Evolutionary conservation across 148 eudicot species (phyloP).

Genomic region (Camellia lanceoleosa): DNA sequence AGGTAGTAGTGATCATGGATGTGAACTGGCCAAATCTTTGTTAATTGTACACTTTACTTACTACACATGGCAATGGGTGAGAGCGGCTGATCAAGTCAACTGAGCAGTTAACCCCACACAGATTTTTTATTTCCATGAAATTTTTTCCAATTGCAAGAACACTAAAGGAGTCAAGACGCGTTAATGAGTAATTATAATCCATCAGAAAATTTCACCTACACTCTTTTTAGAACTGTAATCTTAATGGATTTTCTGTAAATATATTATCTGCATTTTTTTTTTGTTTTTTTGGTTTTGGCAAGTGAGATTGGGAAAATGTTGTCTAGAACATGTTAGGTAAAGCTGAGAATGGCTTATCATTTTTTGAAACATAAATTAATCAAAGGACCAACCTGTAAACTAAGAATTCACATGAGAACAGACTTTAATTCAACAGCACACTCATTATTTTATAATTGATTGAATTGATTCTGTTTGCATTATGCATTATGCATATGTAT

Average conservation of each 20-base stretch:
- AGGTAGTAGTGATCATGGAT: conserved; percentile 4
- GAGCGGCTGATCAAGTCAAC: conserved; percentile 9
- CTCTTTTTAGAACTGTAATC: not conserved
- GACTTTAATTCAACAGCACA: too few species aligned
- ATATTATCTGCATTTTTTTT: not conserved
- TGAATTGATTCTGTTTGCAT: too few species aligned
- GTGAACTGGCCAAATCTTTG: not conserved
- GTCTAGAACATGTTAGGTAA: not conserved
- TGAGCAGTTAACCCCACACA: conserved; percentile 9
- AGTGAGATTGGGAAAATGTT: not conserved
- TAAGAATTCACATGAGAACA: not conserved
- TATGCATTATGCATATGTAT: too few species aligned
- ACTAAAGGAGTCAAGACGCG: not conserved
- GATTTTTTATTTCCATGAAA: not conserved
- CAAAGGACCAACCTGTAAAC: not conserved
- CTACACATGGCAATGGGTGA: conserved; percentile 5
- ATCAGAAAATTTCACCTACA: not conserved
- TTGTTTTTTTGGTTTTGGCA: not conserved
- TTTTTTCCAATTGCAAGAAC: not conserved
- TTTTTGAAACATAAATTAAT: not conserved
- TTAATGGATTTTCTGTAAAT: too few species aligned
- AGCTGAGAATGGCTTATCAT: not conserved
- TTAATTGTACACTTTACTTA: not conserved
- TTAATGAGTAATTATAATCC: not conserved
- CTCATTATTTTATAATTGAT: too few species aligned